Evolutionary conservation across 345 rosid genomes (phyloP).

Genomic region (Bretschneidera sinensis): DNA sequence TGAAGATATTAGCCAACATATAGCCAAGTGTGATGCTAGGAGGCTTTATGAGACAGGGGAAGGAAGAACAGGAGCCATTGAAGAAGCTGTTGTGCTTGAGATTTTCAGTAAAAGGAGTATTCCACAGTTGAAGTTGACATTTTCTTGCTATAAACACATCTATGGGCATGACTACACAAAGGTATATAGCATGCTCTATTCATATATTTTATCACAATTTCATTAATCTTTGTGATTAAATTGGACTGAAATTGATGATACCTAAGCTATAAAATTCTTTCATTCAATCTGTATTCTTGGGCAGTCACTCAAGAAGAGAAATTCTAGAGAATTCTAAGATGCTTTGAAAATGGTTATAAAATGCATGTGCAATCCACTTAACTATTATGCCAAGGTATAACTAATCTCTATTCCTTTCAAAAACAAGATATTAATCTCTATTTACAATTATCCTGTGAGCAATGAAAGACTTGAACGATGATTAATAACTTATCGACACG

Average conservation of each 20-base stretch:
- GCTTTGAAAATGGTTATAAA: constrained; percentile 40
- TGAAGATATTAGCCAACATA: constrained; percentile 51
- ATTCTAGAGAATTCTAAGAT: constrained; percentile 37
- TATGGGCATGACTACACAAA: constrained; percentile 58
- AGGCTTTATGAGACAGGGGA: constrained; percentile 56
- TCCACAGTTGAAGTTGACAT: constrained; percentile 51
- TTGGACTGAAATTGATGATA: too few species aligned
- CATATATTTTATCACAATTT: too few species aligned
- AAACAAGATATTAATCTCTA: too few species aligned
- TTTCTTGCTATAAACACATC: constrained; percentile 54
- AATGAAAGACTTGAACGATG: too few species aligned
- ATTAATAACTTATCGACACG: too few species aligned
- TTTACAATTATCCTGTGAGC: too few species aligned
- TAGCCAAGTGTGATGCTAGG: constrained; percentile 56
- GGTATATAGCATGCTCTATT: too few species aligned
- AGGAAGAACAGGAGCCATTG: constrained; percentile 39
- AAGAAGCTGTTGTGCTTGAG: constrained; percentile 55
- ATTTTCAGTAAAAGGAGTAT: constrained; percentile 63
- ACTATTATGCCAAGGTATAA: constrained; percentile 61
- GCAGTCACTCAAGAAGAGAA: constrained; percentile 39
- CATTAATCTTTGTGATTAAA: too few species aligned
- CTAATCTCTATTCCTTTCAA: too few species aligned
- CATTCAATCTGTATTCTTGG: too few species aligned
- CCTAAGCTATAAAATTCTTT: too few species aligned
- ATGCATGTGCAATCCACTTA: constrained; percentile 42